These are phyloP conservation scores for Reticulascus tulasneorum DNA, from an alignment of 2,329 filamentous ascomycete genomes.

Conservation along the genomic window DNA sequence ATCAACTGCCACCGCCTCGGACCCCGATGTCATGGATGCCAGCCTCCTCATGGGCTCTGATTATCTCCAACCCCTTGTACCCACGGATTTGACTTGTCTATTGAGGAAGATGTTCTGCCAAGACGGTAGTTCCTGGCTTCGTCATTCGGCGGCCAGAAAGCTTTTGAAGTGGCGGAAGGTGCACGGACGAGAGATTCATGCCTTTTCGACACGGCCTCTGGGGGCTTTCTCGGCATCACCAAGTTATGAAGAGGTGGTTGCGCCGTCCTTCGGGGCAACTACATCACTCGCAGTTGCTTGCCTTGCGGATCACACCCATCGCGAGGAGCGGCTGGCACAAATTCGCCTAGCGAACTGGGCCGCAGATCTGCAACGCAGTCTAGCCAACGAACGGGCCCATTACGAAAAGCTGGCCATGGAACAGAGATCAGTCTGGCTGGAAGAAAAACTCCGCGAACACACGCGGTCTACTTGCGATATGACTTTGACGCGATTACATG, in stretches of 20 bases:
- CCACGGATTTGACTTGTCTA: conserved; percentile 68
- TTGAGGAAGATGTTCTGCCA: conserved; percentile 73
- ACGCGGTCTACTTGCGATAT: conserved; percentile 60
- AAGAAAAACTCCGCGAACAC: conserved; percentile 60
- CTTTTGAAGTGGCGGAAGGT: conserved; percentile 64
- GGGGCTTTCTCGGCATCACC: too few relatives aligned
- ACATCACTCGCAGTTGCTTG: background rate
- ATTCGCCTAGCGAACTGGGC: conserved; percentile 81
- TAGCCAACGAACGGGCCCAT: conserved; percentile 67
- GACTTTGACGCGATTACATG: conserved; percentile 27
- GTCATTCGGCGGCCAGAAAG: conserved; percentile 79
- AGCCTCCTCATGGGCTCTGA: conserved; percentile 90
- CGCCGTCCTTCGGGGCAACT: background rate
- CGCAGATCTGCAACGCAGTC: conserved; percentile 70
- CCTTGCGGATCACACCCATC: conserved; percentile 21
- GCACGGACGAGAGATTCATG: too few relatives aligned
- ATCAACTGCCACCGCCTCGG: conserved; percentile 67
- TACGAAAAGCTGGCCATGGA: conserved; percentile 60
- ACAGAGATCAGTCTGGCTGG: conserved; percentile 67
- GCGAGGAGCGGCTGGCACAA: conserved; percentile 29
- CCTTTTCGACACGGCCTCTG: too few relatives aligned
- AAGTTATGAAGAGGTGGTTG: conserved; percentile 40
- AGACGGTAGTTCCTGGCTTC: conserved; percentile 74
- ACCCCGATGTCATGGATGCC: conserved; percentile 84
- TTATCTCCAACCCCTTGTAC: conserved; percentile 75